A percentile compares a stretch with the other conserved stretches of the same genome.
These are phyloP conservation scores for Bromus sterilis DNA, from an alignment of 176 grass and related monocot genomes.

Conservation along the genomic window DNA sequence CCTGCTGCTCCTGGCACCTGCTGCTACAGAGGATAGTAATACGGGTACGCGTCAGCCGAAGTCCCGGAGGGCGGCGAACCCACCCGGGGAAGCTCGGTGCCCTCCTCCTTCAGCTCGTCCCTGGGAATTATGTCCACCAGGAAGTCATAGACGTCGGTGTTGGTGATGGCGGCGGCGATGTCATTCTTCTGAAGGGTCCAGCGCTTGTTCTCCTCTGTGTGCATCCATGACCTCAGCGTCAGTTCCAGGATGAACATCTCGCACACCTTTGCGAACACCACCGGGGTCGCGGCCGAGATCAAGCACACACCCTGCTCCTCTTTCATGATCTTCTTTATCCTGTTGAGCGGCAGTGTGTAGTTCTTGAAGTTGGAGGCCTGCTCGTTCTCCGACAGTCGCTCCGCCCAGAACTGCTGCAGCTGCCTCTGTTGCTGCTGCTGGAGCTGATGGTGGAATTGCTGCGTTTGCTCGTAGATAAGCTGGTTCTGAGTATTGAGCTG, in stretches of 20 bases:
- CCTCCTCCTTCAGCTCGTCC: background rate
- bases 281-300: background rate
- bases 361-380: background rate
- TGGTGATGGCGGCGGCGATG: background rate
- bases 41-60: background rate
- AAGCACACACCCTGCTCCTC: background rate
- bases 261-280: background rate
- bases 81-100: background rate
- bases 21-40: background rate
- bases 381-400: slow-evolving; percentile 29
- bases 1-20: background rate
- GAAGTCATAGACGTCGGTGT: background rate
- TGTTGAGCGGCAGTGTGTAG: background rate
- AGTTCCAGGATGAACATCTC: slow-evolving; percentile 7
- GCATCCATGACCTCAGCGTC: background rate
- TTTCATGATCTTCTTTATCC: background rate
- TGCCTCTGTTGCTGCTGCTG: slow-evolving; percentile 47
- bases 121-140: background rate
- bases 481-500: slow-evolving; percentile 42
- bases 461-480: slow-evolving; percentile 26
- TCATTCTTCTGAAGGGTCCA: background rate
- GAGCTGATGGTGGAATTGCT: slow-evolving; percentile 49
- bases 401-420: slow-evolving; percentile 50
- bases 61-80: background rate
- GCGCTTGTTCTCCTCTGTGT: background rate